These are phyloP conservation scores for Lactifluus piperatus DNA, from an alignment of 768 basidiomycete genomes.

Conservation along the genomic window DNA sequence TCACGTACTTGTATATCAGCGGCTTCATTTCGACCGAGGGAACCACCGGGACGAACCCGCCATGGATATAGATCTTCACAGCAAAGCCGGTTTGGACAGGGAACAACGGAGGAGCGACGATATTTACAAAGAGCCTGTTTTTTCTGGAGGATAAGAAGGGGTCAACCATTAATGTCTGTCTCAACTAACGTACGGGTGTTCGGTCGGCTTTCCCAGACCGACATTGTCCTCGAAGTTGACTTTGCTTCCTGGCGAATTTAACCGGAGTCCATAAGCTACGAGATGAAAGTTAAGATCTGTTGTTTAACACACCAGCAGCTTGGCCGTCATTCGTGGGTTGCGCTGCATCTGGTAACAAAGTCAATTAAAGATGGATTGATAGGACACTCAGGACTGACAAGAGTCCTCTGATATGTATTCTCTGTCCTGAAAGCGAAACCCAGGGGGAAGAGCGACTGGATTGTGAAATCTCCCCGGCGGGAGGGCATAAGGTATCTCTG, in stretches of 20 bases:
- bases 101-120: slow-evolving; percentile 48
- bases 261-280: neutral
- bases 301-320: slow-evolving; percentile 34
- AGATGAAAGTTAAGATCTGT: neutral
- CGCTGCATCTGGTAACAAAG: slow-evolving; percentile 37
- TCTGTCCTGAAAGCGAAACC: slow-evolving; percentile 48
- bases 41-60: slow-evolving; percentile 40
- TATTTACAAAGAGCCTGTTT: slow-evolving; percentile 54
- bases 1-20: neutral
- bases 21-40: neutral
- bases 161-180: neutral
- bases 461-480: slow-evolving; percentile 59
- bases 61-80: slow-evolving; percentile 71
- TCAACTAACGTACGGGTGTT: slow-evolving; percentile 47
- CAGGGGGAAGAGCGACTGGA: slow-evolving; percentile 44
- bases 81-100: slow-evolving; percentile 40
- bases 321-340: slow-evolving; percentile 64
- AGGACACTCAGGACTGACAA: slow-evolving; percentile 23
- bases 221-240: slow-evolving; percentile 45
- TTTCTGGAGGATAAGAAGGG: neutral
- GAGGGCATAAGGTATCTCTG: slow-evolving; percentile 68
- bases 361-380: neutral
- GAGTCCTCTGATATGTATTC: slow-evolving; percentile 57
- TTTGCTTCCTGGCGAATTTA: slow-evolving; percentile 31
- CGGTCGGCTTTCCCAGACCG: slow-evolving; percentile 57